These are phyloP conservation scores for Verticillium nonalfalfae DNA, from an alignment of 2,329 filamentous ascomycete genomes.

Conservation along the genomic window DNA sequence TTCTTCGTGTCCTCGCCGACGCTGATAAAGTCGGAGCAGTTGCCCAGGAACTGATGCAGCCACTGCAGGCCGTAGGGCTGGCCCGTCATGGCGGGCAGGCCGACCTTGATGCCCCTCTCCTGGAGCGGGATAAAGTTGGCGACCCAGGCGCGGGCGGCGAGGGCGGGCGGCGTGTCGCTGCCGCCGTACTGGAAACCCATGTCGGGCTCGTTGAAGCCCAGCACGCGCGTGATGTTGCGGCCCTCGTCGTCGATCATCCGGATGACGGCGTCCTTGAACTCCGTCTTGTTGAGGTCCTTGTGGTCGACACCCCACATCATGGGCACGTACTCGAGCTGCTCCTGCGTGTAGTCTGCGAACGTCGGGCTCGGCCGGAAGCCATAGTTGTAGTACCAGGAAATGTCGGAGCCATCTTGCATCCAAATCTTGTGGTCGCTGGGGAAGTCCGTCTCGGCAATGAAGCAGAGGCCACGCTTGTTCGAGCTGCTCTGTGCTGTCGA, in stretches of 20 bases:
- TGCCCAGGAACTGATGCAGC: conserved; percentile 41
- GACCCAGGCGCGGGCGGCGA: conserved; percentile 65
- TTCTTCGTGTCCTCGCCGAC: conserved; percentile 19
- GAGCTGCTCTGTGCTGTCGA: conserved; percentile 26
- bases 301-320: conserved; percentile 67
- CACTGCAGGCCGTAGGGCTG: conserved; percentile 54
- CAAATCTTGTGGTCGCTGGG: conserved; percentile 61
- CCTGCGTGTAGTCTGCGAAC: conserved; percentile 41
- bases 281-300: conserved; percentile 39
- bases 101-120: conserved; percentile 57
- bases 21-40: conserved; percentile 56
- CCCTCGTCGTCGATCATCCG: conserved; percentile 42
- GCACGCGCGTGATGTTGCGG: conserved; percentile 57
- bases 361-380: conserved; percentile 44
- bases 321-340: conserved; percentile 66
- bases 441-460: conserved; percentile 49
- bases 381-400: conserved; percentile 89
- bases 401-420: conserved; percentile 45
- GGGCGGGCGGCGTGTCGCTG: conserved; percentile 49
- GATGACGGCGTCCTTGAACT: conserved; percentile 56
- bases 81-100: conserved; percentile 65
- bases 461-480: conserved; percentile 69
- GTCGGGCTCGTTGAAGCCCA: conserved; percentile 80
- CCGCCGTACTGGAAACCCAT: conserved; percentile 50
- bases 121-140: conserved; percentile 64